Evolutionary conservation across 306 rosid genomes (phyloP), one percentile per base, ranked within the genome.

Genomic region (Luffa aegyptiaca): DNA sequence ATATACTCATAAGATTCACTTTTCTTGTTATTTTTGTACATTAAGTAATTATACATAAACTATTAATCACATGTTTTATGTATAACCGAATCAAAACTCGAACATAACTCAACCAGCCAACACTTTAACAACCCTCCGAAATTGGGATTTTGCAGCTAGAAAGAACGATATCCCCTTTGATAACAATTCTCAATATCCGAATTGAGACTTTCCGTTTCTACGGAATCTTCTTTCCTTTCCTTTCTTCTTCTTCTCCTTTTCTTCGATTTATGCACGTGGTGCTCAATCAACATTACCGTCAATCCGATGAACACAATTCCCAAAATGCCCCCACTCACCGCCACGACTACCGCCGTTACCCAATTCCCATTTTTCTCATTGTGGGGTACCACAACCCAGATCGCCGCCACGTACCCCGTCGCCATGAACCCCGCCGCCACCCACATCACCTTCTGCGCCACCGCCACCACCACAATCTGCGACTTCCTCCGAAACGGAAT

Each of bases 361-460:
- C 88, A 83, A 5, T 86, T 78, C 51, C 53, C 76, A 1, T 65
- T 79, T 10, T 75, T 52, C 69, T 48, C 63, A 9, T 86, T 81
- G 9, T 86, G 86, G 2, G 93, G 92, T 84, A 88, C 35, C 81
- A 85, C 83, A 80, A 90, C 90, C 96, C 96, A 91, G 8, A 81
- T 85, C 39, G 92, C 96, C 65, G 98, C 86, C 77, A 82, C 88
- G 87, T 80, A 91, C 7, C 86, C 88, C 18, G 83, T 83, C 56
- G 89, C 89, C 93, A 90, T 88, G 73, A 91, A 93, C n/a, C 88
- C 85, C 81, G 88, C 90, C 1, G 96, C 85, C 8, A 85, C 80
- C 96, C 96, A 93, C 88, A 90, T 83, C 36, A 85, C 91, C 88
- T 93, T 93, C 79, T 91, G 98, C 80, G 96, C 85, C 10, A 83